Evolutionary conservation across 2,329 filamentous ascomycete species (phyloP), one percentile per base, ranked within the genome.

Genomic region (Biscogniauxia mediterranea): DNA sequence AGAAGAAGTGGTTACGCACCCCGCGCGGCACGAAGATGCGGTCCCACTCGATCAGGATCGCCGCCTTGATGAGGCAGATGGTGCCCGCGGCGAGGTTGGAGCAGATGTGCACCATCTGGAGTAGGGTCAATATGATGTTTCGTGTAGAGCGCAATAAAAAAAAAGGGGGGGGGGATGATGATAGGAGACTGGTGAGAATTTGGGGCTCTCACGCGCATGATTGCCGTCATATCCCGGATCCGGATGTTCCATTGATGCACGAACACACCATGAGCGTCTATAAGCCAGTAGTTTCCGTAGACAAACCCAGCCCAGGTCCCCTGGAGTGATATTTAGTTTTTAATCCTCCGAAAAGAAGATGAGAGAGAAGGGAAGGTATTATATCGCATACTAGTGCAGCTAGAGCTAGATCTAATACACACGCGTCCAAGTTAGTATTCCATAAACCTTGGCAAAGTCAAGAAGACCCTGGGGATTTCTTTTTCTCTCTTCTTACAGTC

Each of bases 201-300:
- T 38, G 7, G 17, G 17, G 17, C 15, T n/a, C 38, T 46, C 11
- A 46, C 38, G 5, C 17, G 38, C 38, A 58, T 15, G 21, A 62
- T 50, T n/a, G 8, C 28, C 9, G 51, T 19, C 5, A 69, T 5
- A 17, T 64, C 58, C 7, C 52, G 56, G 19, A 66, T 11, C 5
- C 60, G 61, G 8, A 69, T 17, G 20, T 69, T 52, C 69, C 68
- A 70, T 17, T 64, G 60, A 28, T 68, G 66, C 0, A 69, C 61
- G 55, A 65, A 70, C 11, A 67, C 56, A n/a, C 66, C 68, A 25
- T 17, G 28, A 1, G 19, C 42, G 62, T 20, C 32, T 26, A 61
- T n/a, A 56, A n/a, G 8, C 42, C 52, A 38, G n/a, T 54, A 54
- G 25, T 17, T 49, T 3, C 26, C 19, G 7, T 21, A 55, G 28